Evolutionary conservation across 192 early-diverging fungal species (phyloP).

Genomic region (Thamnidium elegans): DNA sequence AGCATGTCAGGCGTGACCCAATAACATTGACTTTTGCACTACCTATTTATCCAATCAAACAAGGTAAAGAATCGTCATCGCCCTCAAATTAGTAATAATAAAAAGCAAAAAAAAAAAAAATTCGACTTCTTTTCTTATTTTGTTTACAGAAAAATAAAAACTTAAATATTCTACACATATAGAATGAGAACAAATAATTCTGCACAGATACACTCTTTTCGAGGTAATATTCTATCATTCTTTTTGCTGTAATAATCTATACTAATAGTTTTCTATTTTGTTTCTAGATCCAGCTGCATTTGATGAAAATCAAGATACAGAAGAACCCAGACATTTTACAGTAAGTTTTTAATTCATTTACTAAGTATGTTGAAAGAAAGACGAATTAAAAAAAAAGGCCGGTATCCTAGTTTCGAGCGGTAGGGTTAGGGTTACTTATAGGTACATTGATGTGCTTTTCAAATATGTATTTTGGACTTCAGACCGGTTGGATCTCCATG

Average conservation of each 20-base stretch:
- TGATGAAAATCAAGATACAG: no score
- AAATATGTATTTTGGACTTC: constrained; percentile 88
- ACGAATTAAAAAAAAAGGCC: not conserved
- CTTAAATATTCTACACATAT: no score
- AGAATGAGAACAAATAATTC: not conserved
- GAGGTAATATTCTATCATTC: not conserved
- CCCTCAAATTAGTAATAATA: not conserved
- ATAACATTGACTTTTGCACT: not conserved
- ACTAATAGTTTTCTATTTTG: not conserved
- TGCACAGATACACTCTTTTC: constrained; percentile 7
- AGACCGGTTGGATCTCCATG: constrained; percentile 79
- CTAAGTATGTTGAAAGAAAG: not conserved
- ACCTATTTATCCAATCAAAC: not conserved
- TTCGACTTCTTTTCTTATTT: not conserved
- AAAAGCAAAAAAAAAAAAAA: not conserved
- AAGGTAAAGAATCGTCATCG: constrained; percentile 9
- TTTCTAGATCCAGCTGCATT: no score
- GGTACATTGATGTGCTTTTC: constrained; percentile 77
- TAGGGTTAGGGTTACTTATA: constrained; percentile 60
- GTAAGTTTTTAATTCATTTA: not conserved
- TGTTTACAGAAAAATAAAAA: no score
- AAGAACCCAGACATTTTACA: constrained; percentile 4
- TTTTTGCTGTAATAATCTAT: no score
- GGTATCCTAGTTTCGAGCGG: constrained; percentile 42
- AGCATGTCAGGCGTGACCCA: not conserved